These are phyloP conservation scores for Cucurbita ficifolia DNA, from an alignment of 306 rosid species.

Conservation along the genomic window DNA sequence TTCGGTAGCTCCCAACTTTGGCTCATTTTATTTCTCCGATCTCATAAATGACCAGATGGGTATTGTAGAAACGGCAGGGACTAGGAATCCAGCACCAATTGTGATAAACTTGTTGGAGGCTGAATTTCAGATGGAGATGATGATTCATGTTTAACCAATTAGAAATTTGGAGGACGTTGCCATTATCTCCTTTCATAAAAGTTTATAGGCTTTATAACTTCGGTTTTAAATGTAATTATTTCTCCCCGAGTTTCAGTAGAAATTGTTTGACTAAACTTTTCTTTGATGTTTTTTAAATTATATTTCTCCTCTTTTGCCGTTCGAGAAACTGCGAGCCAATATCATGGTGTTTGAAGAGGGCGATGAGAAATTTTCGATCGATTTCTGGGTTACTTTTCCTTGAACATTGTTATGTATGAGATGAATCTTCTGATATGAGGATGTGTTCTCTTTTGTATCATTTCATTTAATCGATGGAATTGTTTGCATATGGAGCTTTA, in stretches of 20 bases:
- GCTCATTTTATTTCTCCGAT: conserved; percentile 6
- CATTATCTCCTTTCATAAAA: no score
- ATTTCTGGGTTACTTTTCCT: background rate
- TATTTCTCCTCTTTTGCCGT: background rate
- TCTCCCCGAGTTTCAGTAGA: background rate
- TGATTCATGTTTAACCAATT: background rate
- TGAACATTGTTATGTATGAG: no score
- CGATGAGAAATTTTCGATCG: background rate
- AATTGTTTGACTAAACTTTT: background rate
- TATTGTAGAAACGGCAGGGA: background rate
- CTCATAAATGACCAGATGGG: conserved; percentile 8
- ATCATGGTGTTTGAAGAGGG: background rate
- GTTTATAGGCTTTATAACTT: background rate
- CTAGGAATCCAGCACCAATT: conserved; percentile 1
- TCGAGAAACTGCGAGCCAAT: background rate
- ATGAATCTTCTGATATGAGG: no score
- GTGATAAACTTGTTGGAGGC: background rate
- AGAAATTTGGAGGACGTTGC: background rate
- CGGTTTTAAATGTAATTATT: background rate
- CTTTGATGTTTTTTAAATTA: background rate
- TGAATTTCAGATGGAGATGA: conserved; percentile 3
- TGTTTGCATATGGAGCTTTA: no score
- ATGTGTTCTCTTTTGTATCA: no score
- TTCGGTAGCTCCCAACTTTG: conserved; percentile 3
- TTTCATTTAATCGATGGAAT: no score